Evolutionary conservation across 108 stramenopile species (phyloP), one percentile per base, ranked within the genome.

Genomic region (Skeletonema grethae): DNA sequence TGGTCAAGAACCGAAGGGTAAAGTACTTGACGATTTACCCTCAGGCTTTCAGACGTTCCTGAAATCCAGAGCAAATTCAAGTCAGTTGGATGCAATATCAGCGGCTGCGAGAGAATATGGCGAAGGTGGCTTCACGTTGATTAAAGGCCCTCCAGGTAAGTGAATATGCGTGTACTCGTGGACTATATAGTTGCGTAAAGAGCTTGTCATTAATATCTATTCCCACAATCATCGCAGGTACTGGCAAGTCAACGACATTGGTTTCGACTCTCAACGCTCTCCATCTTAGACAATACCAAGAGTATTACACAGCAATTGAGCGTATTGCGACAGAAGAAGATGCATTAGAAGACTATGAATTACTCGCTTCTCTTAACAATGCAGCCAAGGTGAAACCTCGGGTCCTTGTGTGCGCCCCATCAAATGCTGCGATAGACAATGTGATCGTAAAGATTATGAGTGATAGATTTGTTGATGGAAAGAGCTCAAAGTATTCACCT

Each of bases 381-480:
- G 85, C 85, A 38, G 73, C 59, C 3, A 70, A 80, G 70, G 67
- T 71, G 24, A 84, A 82, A 46, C 86, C 86, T n/a, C 60, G 86
- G 36, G 69, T 87, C 25, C 83, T 97, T 34, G 92, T 97, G 6
- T 82, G 79, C 50, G 95, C 96, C 12, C 97, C 96, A 3, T 88
- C 86, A 9, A 97, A 97, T 80, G 91, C 90, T 7, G 97, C 95
- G 0, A 93, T 96, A 46, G 97, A 97, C 60, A 94, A 96, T 43
- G 86, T 97, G 3, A 72, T 95, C 10, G 35, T 84, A n/a, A 90
- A 92, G 45, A 76, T 97, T 46, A 69, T 93, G 66, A 58, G 35
- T 15, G 73, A 77, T 7, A 70, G 75, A 12, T 94, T 95, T 63
- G 64, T 83, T 2, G 96, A 95, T 48, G 90, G 93, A 31, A 53